Evolutionary conservation across 805 yeast genomes (phyloP).

Genomic region (Candida stauntonica): DNA sequence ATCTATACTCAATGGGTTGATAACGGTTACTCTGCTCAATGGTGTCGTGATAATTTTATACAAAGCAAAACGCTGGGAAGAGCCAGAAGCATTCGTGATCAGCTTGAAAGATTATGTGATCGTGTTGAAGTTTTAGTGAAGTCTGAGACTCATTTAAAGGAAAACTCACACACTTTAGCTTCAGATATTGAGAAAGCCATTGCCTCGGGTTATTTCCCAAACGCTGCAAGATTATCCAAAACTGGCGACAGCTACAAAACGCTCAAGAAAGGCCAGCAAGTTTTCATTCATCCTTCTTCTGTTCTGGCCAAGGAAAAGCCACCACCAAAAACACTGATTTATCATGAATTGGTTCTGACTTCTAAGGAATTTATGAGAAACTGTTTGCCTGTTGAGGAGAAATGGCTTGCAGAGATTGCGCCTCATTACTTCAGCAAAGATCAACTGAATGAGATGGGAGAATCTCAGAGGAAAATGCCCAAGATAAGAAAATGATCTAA

Average conservation of each 20-base stretch:
- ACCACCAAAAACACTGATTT: conserved; percentile 69
- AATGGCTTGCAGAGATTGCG: conserved; percentile 72
- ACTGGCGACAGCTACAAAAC: conserved; percentile 67
- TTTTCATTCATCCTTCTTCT: conserved; percentile 83
- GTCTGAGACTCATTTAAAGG: conserved; percentile 29
- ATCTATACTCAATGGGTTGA: conserved; percentile 76
- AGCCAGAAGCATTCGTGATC: conserved; percentile 67
- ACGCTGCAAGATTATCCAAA: conserved; percentile 82
- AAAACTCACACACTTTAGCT: conserved; percentile 46
- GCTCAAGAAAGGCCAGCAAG: conserved; percentile 64
- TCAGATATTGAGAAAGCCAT: conserved; percentile 79
- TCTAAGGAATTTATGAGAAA: conserved; percentile 86
- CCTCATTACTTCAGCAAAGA: conserved; percentile 41
- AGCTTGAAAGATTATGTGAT: conserved; percentile 57
- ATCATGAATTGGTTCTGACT: conserved; percentile 80
- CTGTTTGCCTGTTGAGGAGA: conserved; percentile 66
- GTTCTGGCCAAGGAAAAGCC: conserved; percentile 60
- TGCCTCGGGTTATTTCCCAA: conserved; percentile 92
- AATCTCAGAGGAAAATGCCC: conserved; percentile 18
- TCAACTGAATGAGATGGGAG: conserved; percentile 20
- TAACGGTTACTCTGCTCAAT: conserved; percentile 59
- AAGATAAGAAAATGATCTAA: conserved; percentile 13
- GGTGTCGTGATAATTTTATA: conserved; percentile 84
- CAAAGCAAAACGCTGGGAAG: conserved; percentile 71
- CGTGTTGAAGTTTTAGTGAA: conserved; percentile 43